phyloP scores from a whole-genome alignment of 192 early-diverging fungal genomes.

The Coemansia sp. region DNA sequence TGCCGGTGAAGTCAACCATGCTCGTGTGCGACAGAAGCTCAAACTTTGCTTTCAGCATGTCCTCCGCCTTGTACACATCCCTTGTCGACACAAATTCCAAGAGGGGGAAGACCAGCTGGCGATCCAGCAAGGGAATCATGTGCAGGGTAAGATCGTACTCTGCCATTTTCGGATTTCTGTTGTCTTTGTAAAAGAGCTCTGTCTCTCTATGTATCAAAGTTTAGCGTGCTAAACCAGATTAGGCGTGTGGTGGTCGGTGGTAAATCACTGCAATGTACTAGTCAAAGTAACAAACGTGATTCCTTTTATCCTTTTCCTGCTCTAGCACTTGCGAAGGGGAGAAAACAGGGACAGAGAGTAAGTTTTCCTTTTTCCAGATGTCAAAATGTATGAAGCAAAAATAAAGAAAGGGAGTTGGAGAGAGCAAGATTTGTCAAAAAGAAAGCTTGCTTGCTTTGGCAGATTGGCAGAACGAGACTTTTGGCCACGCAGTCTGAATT shows the following conservation, averaged over 20 bases:
- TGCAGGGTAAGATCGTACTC: conserved; percentile 77
- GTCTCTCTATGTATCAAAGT: conserved; percentile 5
- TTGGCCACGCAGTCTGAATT: conserved; percentile 65
- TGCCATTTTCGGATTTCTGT: conserved; percentile 42
- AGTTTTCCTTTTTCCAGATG: conserved; percentile 3
- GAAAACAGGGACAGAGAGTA: not conserved
- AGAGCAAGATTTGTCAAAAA: not conserved
- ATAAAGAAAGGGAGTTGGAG: not conserved
- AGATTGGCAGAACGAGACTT: no score
- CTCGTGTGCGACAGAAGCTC: conserved; percentile 84
- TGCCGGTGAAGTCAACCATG: conserved; percentile 93
- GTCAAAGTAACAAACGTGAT: not conserved
- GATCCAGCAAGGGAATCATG: conserved; percentile 87
- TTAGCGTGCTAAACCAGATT: not conserved
- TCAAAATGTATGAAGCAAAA: not conserved
- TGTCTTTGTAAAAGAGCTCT: conserved; percentile 9
- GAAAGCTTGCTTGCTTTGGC: not conserved
- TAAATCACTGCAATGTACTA: not conserved
- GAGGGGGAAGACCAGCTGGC: conserved; percentile 89
- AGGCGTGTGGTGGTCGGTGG: conserved; percentile 5
- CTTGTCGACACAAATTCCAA: conserved; percentile 84
- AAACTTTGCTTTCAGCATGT: conserved; percentile 84
- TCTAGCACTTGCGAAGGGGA: not conserved
- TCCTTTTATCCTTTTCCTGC: not conserved
- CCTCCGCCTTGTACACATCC: conserved; percentile 76